These are phyloP conservation scores for Hypoxylon sp. DNA, from an alignment of 2,329 filamentous ascomycete genomes.

Conservation along the genomic window DNA sequence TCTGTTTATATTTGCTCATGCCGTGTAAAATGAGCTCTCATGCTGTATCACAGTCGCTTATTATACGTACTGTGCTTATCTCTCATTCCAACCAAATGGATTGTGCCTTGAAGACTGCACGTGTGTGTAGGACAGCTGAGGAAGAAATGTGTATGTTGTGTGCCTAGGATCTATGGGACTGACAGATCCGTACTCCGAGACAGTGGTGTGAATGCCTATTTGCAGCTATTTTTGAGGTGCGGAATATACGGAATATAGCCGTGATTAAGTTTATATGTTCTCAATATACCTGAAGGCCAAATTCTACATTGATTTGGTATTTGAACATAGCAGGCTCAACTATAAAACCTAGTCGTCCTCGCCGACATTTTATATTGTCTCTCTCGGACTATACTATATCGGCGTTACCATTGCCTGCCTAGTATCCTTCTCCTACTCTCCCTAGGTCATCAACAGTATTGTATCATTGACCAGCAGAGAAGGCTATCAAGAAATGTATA, in stretches of 20 bases:
- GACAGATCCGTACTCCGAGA: background rate
- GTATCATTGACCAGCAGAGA: conserved; percentile 4
- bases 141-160: background rate
- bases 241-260: background rate
- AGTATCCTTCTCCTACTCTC: background rate
- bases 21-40: conserved; percentile 13
- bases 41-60: conserved; percentile 27
- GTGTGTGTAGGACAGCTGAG: background rate
- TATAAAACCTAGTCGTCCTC: background rate
- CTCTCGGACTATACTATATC: background rate
- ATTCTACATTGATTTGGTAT: background rate
- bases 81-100: background rate
- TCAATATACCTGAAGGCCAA: background rate
- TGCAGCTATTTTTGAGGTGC: background rate
- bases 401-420: background rate
- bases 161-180: background rate
- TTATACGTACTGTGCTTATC: conserved; percentile 4
- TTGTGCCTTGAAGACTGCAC: conserved; percentile 4
- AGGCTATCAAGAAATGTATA: background rate
- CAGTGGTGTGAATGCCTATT: background rate
- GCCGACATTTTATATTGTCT: background rate
- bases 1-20: conserved; percentile 18
- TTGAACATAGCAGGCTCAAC: background rate
- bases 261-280: background rate
- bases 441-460: background rate